Evolutionary conservation across 768 basidiomycete genomes (phyloP), one percentile per base, ranked within the genome.

Genomic region (Pleurotus tuber-regium): DNA sequence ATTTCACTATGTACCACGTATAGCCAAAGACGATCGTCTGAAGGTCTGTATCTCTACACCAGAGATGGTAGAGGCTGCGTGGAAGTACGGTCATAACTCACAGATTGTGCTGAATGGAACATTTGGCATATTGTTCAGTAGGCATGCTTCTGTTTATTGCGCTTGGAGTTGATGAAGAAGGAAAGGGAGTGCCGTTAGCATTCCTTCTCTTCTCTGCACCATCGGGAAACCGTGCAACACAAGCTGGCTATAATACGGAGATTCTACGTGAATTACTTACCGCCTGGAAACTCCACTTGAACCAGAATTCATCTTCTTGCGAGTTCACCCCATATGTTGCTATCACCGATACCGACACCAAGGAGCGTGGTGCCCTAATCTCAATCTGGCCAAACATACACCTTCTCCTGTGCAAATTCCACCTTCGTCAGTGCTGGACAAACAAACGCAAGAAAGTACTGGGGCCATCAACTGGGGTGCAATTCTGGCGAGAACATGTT

Each of bases 371-470:
- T 8, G 68, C 69, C 3, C 62, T 73, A 4, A 24, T 68, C 8
- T 18, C 12, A 19, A 62, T 72, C 4, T 70, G 55, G 49, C 59
- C 63, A 1, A n/a, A 28, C 5, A 64, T 71, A 25, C 46, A 54
- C 16, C 66, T 73, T 14, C 56, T 73, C 1, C 54, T 73, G 8
- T 74, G 72, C 60, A 61, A 63, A 35, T 73, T 72, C 49, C 72
- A 73, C 50, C 28, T 68, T n/a, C 59, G 65, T 4, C 69, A 72
- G 40, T 68, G 58, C 26, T 74, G 71, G 69, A 58, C 40, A 14
- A 73, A 73, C 52, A 47, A 57, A 39, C 55, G 53, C 6, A 57
- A 63, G 24, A 43, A 43, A 31, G 28, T 29, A 1, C 18, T 56
- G 8, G 52, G 33, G 18, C 33, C 33, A 14, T 36, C 33, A 12